Conservation (phyloP, 2,329 filamentous ascomycete species). For the Scedosporium apiospermum region DNA sequence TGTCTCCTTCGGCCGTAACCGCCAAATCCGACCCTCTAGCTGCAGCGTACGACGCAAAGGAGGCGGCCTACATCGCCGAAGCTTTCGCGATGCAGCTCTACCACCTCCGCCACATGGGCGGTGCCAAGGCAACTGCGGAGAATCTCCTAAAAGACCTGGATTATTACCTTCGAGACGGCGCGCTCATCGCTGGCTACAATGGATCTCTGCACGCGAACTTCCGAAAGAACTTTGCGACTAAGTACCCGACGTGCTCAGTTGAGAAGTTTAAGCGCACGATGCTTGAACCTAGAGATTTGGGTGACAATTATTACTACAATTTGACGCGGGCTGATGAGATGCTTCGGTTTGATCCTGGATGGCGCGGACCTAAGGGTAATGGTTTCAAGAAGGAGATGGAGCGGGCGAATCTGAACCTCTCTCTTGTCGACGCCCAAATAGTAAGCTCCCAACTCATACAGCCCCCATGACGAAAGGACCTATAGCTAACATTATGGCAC, state of each 20-base stretch:
- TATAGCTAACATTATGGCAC: constrained; percentile 16
- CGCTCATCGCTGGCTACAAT: constrained; percentile 76
- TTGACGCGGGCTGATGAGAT: constrained; percentile 65
- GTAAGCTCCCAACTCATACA: constrained; percentile 34
- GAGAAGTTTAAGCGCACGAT: constrained; percentile 70
- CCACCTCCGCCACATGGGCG: constrained; percentile 67
- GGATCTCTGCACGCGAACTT: constrained; percentile 78
- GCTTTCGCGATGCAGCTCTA: constrained; percentile 88
- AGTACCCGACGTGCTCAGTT: constrained; percentile 66
- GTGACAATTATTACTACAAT: constrained; percentile 77
- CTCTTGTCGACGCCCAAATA: constrained; percentile 84
- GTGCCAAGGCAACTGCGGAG: constrained; percentile 55
- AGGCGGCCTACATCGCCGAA: constrained; percentile 77
- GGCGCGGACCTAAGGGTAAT: constrained; percentile 57
- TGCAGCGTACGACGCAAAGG: constrained; percentile 53
- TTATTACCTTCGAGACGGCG: constrained; percentile 72
- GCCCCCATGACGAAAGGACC: background rate
- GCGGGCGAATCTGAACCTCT: constrained; percentile 82
- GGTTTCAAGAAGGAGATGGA: constrained; percentile 78
- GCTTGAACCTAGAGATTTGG: constrained; percentile 56
- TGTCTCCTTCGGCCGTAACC: constrained; percentile 42
- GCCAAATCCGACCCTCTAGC: constrained; percentile 45
- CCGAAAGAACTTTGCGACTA: constrained; percentile 70
- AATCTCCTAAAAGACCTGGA: constrained; percentile 64
- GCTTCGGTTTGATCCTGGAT: constrained; percentile 67